Evolutionary conservation across 208 protist species (phyloP), one percentile per base, ranked within the genome.

Genomic region (Polymyxa betae): DNA sequence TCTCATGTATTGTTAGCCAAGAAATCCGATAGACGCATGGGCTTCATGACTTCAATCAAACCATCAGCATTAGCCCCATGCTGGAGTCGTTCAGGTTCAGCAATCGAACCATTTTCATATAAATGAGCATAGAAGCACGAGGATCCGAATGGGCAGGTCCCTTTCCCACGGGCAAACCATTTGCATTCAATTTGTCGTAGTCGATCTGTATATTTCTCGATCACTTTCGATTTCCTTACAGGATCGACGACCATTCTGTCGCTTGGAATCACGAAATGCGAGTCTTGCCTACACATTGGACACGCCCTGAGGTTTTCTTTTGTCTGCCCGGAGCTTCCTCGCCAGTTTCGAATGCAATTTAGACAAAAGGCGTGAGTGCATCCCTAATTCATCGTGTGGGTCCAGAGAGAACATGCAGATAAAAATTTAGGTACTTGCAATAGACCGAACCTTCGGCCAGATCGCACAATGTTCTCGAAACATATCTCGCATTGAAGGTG

Each of bases 311-410:
- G 46, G 32, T 60, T 72, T 32, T 89, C 88, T 89, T 89, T 89
- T 29, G 49, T 89, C 45, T 89, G 88, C 35, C 49, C 46, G 5
- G 54, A 64, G 66, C 88, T 89, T 38, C 88, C 88, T 64, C 88
- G 88, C 88, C 88, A 89, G n/a, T 44, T 72, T n/a, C 88, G 5
- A 32, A 89, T 77, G n/a, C 88, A 89, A 16, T 5, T 5, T 72
- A 89, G n/a, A 45, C 88, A 89, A n/a, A 89, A 89, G 12, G 88
- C n/a, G 66, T 89, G 88, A 44, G 5, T 44, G n/a, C 88, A 89
- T 32, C 88, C 77, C 49, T 60, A 60, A 29, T 29, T 29, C 49
- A 60, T 5, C 5, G 24, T 29, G 49, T 60, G 49, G 24, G 49
- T 60, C 12, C 49, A 24, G 5, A 24, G 12, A 60, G 5, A 60